Evolutionary conservation across 352 stramenopile genomes (phyloP).

Genomic region (Pythium brachiatum): DNA sequence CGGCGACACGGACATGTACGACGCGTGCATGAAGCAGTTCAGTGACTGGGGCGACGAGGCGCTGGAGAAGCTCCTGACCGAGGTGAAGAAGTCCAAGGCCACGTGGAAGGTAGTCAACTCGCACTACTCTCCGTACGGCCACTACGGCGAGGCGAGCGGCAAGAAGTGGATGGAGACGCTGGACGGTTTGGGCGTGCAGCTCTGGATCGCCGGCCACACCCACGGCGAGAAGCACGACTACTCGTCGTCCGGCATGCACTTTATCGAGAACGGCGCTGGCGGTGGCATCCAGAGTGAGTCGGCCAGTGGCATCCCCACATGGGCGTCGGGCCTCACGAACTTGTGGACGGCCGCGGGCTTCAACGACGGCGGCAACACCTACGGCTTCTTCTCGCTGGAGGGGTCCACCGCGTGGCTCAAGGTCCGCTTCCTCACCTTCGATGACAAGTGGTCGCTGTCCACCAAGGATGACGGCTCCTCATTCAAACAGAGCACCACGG

Average conservation of each 20-base stretch:
- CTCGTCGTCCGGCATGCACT: conserved; percentile 29
- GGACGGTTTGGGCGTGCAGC: conserved; percentile 18
- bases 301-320: conserved; percentile 23
- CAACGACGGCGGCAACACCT: conserved; percentile 29
- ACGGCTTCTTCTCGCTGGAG: conserved; percentile 38
- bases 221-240: conserved; percentile 43
- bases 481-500: conserved; percentile 23
- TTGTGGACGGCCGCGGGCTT: conserved; percentile 29
- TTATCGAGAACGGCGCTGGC: conserved; percentile 43
- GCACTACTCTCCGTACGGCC: conserved; percentile 38
- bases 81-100: conserved; percentile 33
- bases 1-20: conserved; percentile 34
- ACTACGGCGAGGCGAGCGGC: conserved; percentile 25
- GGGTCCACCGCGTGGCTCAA: conserved; percentile 36
- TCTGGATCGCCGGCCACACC: conserved; percentile 41
- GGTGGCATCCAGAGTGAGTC: conserved; percentile 41
- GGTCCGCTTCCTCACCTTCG: conserved; percentile 39
- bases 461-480: conserved; percentile 23
- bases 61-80: conserved; percentile 21
- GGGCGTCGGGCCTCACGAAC: conserved; percentile 21
- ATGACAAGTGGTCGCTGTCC: conserved; percentile 34
- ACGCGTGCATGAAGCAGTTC: conserved; percentile 36
- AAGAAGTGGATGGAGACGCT: conserved; percentile 30
- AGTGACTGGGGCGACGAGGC: conserved; percentile 38
- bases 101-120: conserved; percentile 52